Evolutionary conservation across 164 flowering plant species (phyloP).

Genomic region (Stephania cephalantha): DNA sequence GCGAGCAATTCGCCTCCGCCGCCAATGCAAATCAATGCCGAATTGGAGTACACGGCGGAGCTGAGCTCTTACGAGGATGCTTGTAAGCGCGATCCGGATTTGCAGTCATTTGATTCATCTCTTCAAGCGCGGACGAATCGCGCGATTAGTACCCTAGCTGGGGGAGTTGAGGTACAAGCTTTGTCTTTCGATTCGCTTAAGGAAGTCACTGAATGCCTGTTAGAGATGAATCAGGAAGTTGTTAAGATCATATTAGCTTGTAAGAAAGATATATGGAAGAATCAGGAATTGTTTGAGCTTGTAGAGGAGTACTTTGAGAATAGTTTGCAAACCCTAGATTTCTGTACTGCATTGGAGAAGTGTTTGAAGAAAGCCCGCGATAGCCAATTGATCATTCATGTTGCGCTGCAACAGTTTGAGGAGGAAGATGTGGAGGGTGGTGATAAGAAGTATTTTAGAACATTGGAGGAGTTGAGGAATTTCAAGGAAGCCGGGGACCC

Average conservation of each 20-base stretch:
- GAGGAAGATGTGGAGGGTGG: slow-evolving; percentile 34
- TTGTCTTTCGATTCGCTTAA: slow-evolving; percentile 58
- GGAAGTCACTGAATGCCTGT: slow-evolving; percentile 49
- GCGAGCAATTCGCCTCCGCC: slow-evolving; percentile 19
- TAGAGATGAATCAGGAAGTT: slow-evolving; percentile 75
- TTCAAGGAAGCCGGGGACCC: slow-evolving; percentile 64
- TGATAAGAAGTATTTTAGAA: slow-evolving; percentile 21
- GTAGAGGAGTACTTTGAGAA: slow-evolving; percentile 75
- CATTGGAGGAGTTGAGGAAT: slow-evolving; percentile 41
- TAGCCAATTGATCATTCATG: slow-evolving; percentile 47
- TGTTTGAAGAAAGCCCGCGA: slow-evolving; percentile 57
- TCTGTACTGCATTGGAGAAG: slow-evolving; percentile 57
- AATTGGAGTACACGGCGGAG: slow-evolving; percentile 30
- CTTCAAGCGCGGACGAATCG: slow-evolving; percentile 46
- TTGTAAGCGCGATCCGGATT: slow-evolving; percentile 49
- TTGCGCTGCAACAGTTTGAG: slow-evolving; percentile 52
- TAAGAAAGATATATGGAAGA: slow-evolving; percentile 65
- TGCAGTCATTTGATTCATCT: slow-evolving; percentile 46
- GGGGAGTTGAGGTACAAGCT: slow-evolving; percentile 43
- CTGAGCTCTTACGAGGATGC: slow-evolving; percentile 59
- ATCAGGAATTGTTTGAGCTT: slow-evolving; percentile 39
- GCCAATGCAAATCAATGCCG: slow-evolving; percentile 6
- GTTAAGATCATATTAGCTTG: slow-evolving; percentile 48
- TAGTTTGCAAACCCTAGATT: slow-evolving; percentile 58
- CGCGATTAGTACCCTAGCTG: slow-evolving; percentile 47